phyloP scores from a whole-genome alignment of 768 basidiomycete species.

The Mycena amicta region DNA sequence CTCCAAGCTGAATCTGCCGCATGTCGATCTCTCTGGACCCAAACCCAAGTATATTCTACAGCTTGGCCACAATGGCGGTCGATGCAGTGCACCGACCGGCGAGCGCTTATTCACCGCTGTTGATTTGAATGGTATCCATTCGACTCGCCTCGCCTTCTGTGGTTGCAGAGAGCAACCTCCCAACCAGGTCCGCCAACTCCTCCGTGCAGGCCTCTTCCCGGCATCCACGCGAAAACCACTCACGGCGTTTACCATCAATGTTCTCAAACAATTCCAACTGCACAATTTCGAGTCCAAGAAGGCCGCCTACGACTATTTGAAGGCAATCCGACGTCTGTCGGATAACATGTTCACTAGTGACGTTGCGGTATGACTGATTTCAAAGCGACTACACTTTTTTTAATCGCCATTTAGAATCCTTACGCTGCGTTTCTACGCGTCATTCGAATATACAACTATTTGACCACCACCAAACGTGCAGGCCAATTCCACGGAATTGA shows the following conservation, averaged over 20 bases:
- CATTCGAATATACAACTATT: background rate
- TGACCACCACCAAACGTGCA: background rate
- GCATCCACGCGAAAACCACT: background rate
- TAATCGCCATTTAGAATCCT: too few relatives aligned
- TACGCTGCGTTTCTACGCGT: background rate
- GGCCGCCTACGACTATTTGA: constrained; percentile 6
- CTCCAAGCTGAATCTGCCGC: too few relatives aligned
- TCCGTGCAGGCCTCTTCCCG: constrained; percentile 4
- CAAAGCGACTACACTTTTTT: background rate
- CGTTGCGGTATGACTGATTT: constrained; percentile 5
- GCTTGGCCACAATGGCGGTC: constrained; percentile 1
- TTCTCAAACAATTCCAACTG: constrained; percentile 5
- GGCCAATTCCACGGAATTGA: constrained; percentile 10
- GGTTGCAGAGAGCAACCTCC: constrained; percentile 1
- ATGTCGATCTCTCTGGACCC: too few relatives aligned
- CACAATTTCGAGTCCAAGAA: constrained; percentile 12
- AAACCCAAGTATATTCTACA: background rate
- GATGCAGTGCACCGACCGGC: background rate
- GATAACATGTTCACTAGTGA: constrained; percentile 4
- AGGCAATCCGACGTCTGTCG: constrained; percentile 3
- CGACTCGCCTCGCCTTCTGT: constrained; percentile 1
- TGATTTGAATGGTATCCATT: constrained; percentile 7
- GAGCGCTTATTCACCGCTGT: constrained; percentile 2
- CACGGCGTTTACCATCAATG: constrained; percentile 5
- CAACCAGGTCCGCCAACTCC: constrained; percentile 2